Evolutionary conservation across 495 filamentous ascomycete species (phyloP).

Genomic region (Pseudoneurospora amorphoporcata): DNA sequence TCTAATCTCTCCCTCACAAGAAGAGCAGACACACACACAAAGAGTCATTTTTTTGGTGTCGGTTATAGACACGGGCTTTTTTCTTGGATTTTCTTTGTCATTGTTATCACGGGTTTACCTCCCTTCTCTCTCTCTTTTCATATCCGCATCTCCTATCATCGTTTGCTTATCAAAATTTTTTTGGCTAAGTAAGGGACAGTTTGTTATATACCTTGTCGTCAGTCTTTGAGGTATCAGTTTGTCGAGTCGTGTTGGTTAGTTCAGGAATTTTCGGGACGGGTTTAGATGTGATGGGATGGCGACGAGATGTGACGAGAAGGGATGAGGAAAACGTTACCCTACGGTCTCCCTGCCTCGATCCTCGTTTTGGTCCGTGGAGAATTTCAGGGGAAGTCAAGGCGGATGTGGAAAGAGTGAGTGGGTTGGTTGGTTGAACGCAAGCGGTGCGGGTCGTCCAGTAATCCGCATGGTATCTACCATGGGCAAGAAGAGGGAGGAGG

Average conservation of each 20-base stretch:
- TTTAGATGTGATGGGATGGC: not conserved
- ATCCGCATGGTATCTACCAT: too few species aligned
- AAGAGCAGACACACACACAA: not conserved
- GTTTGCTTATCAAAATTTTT: not conserved
- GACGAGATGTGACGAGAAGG: not conserved
- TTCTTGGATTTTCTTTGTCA: not conserved
- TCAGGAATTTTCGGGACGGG: not conserved
- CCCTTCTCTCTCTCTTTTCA: not conserved
- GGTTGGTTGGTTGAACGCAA: not conserved
- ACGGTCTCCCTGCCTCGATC: not conserved
- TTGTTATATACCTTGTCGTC: not conserved
- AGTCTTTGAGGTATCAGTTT: not conserved
- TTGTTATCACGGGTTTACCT: not conserved
- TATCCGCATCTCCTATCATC: not conserved
- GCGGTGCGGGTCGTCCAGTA: not conserved
- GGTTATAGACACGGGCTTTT: not conserved
- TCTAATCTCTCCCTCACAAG: not conserved
- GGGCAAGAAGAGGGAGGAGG: not conserved
- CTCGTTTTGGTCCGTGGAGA: not conserved
- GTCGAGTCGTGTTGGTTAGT: not conserved
- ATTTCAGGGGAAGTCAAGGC: not conserved
- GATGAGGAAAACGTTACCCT: not conserved
- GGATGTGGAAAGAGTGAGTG: not conserved
- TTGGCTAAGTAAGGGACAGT: not conserved
- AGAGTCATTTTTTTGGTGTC: not conserved